Evolutionary conservation across 805 yeast genomes (phyloP), one percentile per base, ranked within the genome.

Genomic region (Jamesozyma rosinii): DNA sequence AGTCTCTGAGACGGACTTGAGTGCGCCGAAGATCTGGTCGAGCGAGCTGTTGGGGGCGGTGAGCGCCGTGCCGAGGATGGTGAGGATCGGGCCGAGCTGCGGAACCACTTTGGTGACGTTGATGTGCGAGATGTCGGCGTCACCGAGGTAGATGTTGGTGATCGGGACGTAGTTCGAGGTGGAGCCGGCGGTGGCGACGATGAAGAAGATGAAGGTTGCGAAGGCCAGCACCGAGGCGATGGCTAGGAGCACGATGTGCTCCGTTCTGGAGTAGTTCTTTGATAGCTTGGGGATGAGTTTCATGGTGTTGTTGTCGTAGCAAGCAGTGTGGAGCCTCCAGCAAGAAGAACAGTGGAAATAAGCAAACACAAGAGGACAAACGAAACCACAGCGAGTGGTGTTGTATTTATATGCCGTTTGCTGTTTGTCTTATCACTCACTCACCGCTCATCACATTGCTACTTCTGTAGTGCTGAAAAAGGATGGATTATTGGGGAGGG

Each of bases 71-170:
- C 64, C 62, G 13, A 63, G 40, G 17, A 61, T 51, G 5, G 53
- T 46, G 37, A 63, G 45, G 27, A 60, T 45, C 15, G 67, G 65
- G 21, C 50, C 55, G 14, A 59, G 42, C 34, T 54, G 52, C 21
- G 67, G 67, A 19, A 63, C 35, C 39, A 61, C 59, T 44, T 63
- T 63, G 27, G 64, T 52, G 18, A 61, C 64, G 40, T 63, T 63
- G 43, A 63, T 58, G 34, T 57, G 59, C 24, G 58, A 46, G 37
- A 63, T 54, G 41, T 60, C 56, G 27, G 65, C 64, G 31, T 58
- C 52, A 39, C 63, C 64, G 24, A 63, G 37, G 42, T 58, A 61
- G 34, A 63, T 49, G 27, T 58, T 48, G 11, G 49, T 60, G 32
- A 57, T 42, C 21, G 65, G 65, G 21, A 43, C 48, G 42, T 58